Evolutionary conservation across 2,329 filamentous ascomycete species (phyloP), one percentile per base, ranked within the genome.

Genomic region (Albophoma yamanashiensis): DNA sequence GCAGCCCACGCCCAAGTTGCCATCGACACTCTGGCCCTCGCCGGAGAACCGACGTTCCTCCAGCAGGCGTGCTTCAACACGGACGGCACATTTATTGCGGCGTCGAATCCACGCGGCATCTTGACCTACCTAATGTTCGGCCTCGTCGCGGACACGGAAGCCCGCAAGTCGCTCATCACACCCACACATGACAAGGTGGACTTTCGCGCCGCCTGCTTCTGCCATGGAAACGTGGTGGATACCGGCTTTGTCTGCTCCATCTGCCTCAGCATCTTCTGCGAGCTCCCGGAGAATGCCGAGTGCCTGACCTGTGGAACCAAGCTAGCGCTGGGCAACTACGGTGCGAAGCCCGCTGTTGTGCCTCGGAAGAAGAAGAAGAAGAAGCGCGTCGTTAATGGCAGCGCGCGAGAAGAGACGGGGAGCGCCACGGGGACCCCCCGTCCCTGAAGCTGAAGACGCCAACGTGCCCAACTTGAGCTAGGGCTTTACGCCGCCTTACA

Each of bases 181-280:
- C 92, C 94, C 0, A 91, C 89, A 9, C 87, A 91, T 43, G 89
- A 92, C 60, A 87, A 89, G 53, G 92, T 99, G 52, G 95, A 99
- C 75, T 99, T 99, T 72, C 86, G 94, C 52, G 93, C 95, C n/a
- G 94, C 94, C 4, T 99, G 94, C 72, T 99, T 99, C 76, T 99
- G 94, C 72, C 94, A 99, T 75, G 83, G 93, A 57, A 85, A 85
- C 42, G 91, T 97, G 25, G 88, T 99, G 52, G 91, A 97, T 74
- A 85, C 92, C 1, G 94, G 92, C 11, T 99, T 91, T 71, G 93
- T 99, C 43, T 99, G 94, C 78, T 96, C 91, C 62, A 92, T 99
- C 66, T 99, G 94, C 70, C 79, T 99, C 53, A 96, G 91, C 73
- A 99, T 96, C 67, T 96, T 96, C 72, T 96, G 92, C 75, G 79